Evolutionary conservation across 1,139 yeast species (phyloP).

Genomic region (Hemisphaericaspora subhashii): DNA sequence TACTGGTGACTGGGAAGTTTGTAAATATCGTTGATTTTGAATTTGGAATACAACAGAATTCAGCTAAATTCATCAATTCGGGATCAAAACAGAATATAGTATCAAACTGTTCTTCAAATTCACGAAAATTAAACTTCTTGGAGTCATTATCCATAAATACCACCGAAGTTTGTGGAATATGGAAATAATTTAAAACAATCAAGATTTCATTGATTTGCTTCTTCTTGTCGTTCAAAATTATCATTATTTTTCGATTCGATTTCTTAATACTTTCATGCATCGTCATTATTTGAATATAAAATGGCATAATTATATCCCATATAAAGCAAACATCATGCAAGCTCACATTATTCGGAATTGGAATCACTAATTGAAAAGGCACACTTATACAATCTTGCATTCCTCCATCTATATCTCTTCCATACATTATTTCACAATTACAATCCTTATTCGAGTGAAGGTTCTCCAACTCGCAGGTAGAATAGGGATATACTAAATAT

Average conservation of each 20-base stretch:
- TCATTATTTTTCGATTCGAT: conserved; percentile 20
- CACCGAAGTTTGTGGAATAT: conserved; percentile 27
- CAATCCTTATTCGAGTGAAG: conserved; percentile 18
- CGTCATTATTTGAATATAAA: conserved; percentile 28
- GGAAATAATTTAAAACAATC: conserved; percentile 32
- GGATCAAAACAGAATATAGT: conserved; percentile 22
- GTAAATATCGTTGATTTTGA: conserved; percentile 28
- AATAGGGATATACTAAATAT: conserved; percentile 37
- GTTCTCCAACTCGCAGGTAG: conserved; percentile 18
- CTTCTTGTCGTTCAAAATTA: conserved; percentile 28
- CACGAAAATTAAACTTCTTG: conserved; percentile 7
- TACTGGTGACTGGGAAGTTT: conserved; percentile 8
- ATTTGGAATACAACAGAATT: conserved; percentile 23
- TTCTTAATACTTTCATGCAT: conserved; percentile 9
- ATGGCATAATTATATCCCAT: conserved; percentile 37
- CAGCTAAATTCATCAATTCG: conserved; percentile 24
- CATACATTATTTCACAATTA: conserved; percentile 28
- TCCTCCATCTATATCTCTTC: conserved; percentile 41
- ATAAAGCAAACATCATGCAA: conserved; percentile 40
- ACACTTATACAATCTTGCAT: conserved; percentile 38
- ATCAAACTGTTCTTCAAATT: conserved; percentile 22
- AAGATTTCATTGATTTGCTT: conserved; percentile 40
- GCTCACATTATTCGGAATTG: conserved; percentile 32
- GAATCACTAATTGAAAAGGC: conserved; percentile 27
- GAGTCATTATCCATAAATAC: conserved; percentile 28